Conservation (phyloP, 177 flowering plant genomes). For the Vitis hybrid region DNA sequence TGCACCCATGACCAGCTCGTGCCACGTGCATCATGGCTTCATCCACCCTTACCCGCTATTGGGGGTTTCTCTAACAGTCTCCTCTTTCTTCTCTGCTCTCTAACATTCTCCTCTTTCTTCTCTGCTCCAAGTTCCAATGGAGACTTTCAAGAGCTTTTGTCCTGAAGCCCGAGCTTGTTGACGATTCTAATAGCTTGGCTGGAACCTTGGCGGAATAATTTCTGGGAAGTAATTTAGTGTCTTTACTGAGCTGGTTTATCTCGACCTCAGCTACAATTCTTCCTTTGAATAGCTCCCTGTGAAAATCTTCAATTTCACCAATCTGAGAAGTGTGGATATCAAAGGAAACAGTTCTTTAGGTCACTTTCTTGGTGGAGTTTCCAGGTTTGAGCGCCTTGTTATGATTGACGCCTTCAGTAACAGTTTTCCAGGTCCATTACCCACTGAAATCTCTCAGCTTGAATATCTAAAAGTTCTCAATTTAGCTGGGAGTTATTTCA, state of each 20-base stretch:
- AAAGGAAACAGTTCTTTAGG: conserved; percentile 83
- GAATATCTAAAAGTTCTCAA: conserved; percentile 63
- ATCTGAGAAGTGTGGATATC: conserved; percentile 62
- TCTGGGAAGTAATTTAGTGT: neutral
- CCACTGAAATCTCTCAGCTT: conserved; percentile 52
- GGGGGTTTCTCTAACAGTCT: too few relatives aligned
- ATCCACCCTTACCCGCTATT: too few relatives aligned
- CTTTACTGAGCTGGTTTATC: conserved; percentile 51
- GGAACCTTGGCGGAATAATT: too few relatives aligned
- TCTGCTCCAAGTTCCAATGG: too few relatives aligned
- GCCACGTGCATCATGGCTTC: too few relatives aligned
- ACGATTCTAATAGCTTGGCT: too few relatives aligned
- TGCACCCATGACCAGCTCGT: too few relatives aligned
- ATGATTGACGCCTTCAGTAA: conserved; percentile 86
- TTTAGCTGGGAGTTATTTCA: conserved; percentile 92
- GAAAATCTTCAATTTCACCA: conserved; percentile 58
- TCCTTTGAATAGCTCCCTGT: conserved; percentile 66
- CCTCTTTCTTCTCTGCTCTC: too few relatives aligned
- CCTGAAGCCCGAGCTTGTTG: too few relatives aligned
- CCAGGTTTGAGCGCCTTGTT: conserved; percentile 37
- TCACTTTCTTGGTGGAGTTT: conserved; percentile 56
- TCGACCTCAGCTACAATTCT: conserved; percentile 78
- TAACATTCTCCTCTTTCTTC: too few relatives aligned
- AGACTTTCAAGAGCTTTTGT: too few relatives aligned
- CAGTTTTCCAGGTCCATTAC: conserved; percentile 84